Base-by-base conservation (phyloP, 2,329 filamentous ascomycete species). In the Neofusicoccum ribis region DNA sequence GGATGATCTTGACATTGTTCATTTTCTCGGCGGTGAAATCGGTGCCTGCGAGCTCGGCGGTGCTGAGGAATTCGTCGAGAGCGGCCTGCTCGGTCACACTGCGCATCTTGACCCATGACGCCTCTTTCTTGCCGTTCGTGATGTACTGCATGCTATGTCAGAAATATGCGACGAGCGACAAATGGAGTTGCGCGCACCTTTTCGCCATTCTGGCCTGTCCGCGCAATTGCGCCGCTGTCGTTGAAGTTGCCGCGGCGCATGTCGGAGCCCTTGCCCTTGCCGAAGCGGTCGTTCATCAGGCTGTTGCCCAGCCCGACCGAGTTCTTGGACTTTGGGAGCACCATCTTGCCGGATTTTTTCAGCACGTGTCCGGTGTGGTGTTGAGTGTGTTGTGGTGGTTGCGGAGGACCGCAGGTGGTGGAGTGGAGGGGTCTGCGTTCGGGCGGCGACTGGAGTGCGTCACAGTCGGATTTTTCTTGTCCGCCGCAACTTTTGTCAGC, bases 1-100 rank as follows among this genome's bases (percentile, higher is more conserved):
- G 95, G 71, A 99, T 97, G 76, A 99, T 97, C 83, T 97, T 97
- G 80, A 98, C 91, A 75, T 96, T 98, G 81, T 94, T 98, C 87
- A 96, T 91, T 85, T 98, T 98, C 83, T 98, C 93, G 34, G 95
- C 96, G 0, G 94, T 98, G 79, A 99, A 99, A 77, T 99, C 95
- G 70, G 95, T 99, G 69, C 93, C 94, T n/a, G 95, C 95, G 71
- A 99, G 83, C 81, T 98, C 93, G 68, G 95, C 96, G 1, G 95
- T 99, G 65, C 91, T 91, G 69, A 99, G 83, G 78, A 99, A 99
- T 79, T 99, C 95, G 78, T 99, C 95, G 68, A 99, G 88, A 50
- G 93, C 93, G 70, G 90, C 93, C 80, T 99, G 95, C 83, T 99
- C 92, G 5, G 95, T 99, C 71, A 99, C 91, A 77, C 92, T 97